Evolutionary conservation across 2,329 filamentous ascomycete species (phyloP).

Genomic region (Aotearoamyces nothofagi): DNA sequence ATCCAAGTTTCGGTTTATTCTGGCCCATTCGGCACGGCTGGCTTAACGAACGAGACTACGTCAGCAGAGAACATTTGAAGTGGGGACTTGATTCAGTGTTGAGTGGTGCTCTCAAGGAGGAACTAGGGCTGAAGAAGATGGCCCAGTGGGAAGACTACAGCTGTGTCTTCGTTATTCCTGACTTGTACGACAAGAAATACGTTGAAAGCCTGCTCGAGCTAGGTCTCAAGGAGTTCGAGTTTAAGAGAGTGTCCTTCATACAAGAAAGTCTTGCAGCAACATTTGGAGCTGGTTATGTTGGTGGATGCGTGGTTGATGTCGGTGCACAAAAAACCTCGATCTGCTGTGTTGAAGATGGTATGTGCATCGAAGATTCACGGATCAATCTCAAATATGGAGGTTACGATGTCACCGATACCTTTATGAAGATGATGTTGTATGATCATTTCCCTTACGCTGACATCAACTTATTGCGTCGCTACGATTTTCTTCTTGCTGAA

Average conservation of each 20-base stretch:
- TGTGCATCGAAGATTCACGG: conserved; percentile 86
- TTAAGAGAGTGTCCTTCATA: conserved; percentile 80
- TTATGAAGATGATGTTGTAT: conserved; percentile 95
- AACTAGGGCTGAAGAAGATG: conserved; percentile 63
- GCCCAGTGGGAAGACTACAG: conserved; percentile 82
- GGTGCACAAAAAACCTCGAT: conserved; percentile 96
- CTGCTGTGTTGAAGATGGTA: conserved; percentile 90
- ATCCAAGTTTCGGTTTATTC: conserved; percentile 78
- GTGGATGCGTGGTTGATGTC: conserved; percentile 88
- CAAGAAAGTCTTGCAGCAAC: conserved; percentile 92
- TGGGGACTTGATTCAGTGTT: conserved; percentile 79
- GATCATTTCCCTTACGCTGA: conserved; percentile 93
- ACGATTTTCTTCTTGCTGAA: conserved; percentile 87
- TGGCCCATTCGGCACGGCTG: conserved; percentile 82
- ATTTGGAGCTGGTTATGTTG: conserved; percentile 88
- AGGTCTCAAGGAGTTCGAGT: conserved; percentile 78
- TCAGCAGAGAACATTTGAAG: conserved; percentile 62
- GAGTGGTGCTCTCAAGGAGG: conserved; percentile 73
- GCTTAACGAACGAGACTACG: conserved; percentile 83
- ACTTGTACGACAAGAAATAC: conserved; percentile 89
- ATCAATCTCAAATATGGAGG: conserved; percentile 93
- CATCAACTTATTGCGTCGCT: conserved; percentile 78
- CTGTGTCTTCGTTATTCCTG: conserved; percentile 93
- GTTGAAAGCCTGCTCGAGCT: conserved; percentile 75
- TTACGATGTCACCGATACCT: conserved; percentile 81